Evolutionary conservation across 2,329 filamentous ascomycete genomes (phyloP).

Genomic region (Cladophialophora exuberans): DNA sequence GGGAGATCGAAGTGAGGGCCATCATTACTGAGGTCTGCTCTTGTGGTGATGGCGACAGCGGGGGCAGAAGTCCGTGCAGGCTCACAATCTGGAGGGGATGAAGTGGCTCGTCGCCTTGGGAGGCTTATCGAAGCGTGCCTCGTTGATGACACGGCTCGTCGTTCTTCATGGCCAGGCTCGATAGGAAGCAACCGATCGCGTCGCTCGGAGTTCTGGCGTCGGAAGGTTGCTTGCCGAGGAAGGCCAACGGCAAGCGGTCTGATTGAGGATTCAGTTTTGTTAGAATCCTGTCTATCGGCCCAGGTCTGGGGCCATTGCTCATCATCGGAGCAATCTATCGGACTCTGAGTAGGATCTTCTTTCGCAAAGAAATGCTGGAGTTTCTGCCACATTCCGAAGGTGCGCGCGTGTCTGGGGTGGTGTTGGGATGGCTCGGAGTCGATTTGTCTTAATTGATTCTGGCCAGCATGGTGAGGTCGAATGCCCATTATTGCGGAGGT

Average conservation of each 20-base stretch:
- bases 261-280: conserved; percentile 18
- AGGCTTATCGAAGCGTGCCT: conserved; percentile 26
- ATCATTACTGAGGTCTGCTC: conserved; percentile 9
- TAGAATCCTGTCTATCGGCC: conserved; percentile 15
- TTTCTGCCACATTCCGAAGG: conserved; percentile 52
- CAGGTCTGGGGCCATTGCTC: conserved; percentile 24
- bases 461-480: conserved; percentile 28
- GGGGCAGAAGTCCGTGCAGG: conserved; percentile 42
- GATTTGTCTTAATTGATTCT: conserved; percentile 18
- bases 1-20: conserved; percentile 12
- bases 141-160: conserved; percentile 70
- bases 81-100: conserved; percentile 43
- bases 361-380: conserved; percentile 36
- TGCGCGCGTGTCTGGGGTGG: conserved; percentile 30
- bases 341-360: conserved; percentile 26
- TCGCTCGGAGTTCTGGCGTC: conserved; percentile 79
- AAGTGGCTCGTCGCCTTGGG: conserved; percentile 48
- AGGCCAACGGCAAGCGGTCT: conserved; percentile 71
- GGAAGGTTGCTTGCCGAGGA: conserved; percentile 77
- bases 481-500: conserved; percentile 31
- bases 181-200: conserved; percentile 72
- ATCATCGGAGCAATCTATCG: conserved; percentile 23
- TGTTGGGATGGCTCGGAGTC: conserved; percentile 28
- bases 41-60: conserved; percentile 37
- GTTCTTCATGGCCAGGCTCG: conserved; percentile 65